A percentile compares a stretch with the other conserved stretches of the same genome.
Evolutionary conservation across 202 grass and related monocot genomes (phyloP).

Genomic region (Setaria italica): DNA sequence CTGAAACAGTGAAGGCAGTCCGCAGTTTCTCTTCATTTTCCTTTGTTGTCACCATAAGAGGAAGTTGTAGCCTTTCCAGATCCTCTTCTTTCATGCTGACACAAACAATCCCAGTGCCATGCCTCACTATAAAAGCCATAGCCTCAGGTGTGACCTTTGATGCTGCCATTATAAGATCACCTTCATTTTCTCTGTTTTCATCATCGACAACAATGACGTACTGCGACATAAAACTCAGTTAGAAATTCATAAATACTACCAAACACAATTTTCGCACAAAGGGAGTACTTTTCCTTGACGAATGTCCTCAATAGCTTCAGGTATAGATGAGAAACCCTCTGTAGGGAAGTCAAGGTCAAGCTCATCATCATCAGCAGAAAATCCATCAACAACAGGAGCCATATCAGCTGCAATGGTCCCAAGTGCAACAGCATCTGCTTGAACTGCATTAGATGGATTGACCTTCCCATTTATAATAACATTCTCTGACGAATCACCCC

Average conservation of each 20-base stretch:
- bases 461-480: slow-evolving; percentile 53
- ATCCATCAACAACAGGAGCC: slow-evolving; percentile 65
- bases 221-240: slow-evolving; percentile 56
- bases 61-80: slow-evolving; percentile 87
- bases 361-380: slow-evolving; percentile 68
- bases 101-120: slow-evolving; percentile 96
- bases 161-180: slow-evolving; percentile 98
- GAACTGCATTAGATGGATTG: slow-evolving; percentile 46
- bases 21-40: slow-evolving; percentile 96
- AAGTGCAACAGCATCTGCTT: slow-evolving; percentile 67
- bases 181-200: slow-evolving; percentile 97
- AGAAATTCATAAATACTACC: slow-evolving; percentile 2
- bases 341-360: slow-evolving; percentile 87
- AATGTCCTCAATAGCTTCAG: slow-evolving; percentile 94
- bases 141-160: slow-evolving; percentile 85
- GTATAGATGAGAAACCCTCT: slow-evolving; percentile 86
- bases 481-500: slow-evolving; percentile 27
- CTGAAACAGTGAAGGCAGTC: slow-evolving; percentile 95
- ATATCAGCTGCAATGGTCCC: slow-evolving; percentile 77
- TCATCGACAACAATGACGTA: slow-evolving; percentile 98
- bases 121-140: slow-evolving; percentile 94
- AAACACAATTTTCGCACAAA: slow-evolving; percentile 16
- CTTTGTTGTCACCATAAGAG: slow-evolving; percentile 87
- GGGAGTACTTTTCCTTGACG: slow-evolving; percentile 80
- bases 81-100: slow-evolving; percentile 99